phyloP scores from a whole-genome alignment of 208 protist genomes.

The Strigomonas culicis region DNA sequence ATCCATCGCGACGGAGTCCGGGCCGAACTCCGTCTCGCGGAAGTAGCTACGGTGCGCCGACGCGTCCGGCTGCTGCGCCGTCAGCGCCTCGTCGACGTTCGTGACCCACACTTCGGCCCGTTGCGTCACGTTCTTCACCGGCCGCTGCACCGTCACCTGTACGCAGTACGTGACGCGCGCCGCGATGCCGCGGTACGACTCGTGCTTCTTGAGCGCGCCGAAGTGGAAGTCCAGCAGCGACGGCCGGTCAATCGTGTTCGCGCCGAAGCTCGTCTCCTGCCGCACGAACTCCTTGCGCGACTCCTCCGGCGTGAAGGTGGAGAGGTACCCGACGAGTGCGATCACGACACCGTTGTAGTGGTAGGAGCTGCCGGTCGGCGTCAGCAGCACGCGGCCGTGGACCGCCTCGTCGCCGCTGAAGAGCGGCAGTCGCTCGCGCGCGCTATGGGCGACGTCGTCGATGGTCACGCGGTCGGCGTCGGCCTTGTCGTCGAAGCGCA shows the following conservation, averaged over 20 bases:
- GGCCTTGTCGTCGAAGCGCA: conserved; percentile 48
- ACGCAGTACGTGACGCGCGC: conserved; percentile 69
- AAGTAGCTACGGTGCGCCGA: conserved; percentile 62
- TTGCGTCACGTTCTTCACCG: conserved; percentile 60
- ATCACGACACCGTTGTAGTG: conserved; percentile 69
- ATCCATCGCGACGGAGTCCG: conserved; percentile 69
- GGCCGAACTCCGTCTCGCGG: conserved; percentile 66
- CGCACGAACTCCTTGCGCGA: conserved; percentile 40
- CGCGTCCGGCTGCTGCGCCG: conserved; percentile 41
- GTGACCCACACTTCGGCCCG: conserved; percentile 77
- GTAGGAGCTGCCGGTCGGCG: conserved; percentile 50
- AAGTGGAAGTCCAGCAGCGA: conserved; percentile 73
- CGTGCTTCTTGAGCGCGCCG: conserved; percentile 62
- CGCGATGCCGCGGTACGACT: conserved; percentile 80
- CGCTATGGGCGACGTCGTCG: conserved; percentile 38
- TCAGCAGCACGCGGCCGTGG: conserved; percentile 46
- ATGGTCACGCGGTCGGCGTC: conserved; percentile 30
- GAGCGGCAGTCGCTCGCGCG: conserved; percentile 50
- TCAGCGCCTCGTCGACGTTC: conserved; percentile 45
- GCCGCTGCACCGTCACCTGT: conserved; percentile 49
- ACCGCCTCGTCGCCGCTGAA: conserved; percentile 55
- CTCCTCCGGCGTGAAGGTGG: conserved; percentile 21
- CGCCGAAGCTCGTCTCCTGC: conserved; percentile 70
- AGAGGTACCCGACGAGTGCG: conserved; percentile 55
- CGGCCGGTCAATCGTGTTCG: conserved; percentile 39